Percentiles rank a stretch among this genome's conserved stretches.
Conservation (phyloP, 2,329 filamentous ascomycete genomes). For the Dactylellina cionopaga region DNA sequence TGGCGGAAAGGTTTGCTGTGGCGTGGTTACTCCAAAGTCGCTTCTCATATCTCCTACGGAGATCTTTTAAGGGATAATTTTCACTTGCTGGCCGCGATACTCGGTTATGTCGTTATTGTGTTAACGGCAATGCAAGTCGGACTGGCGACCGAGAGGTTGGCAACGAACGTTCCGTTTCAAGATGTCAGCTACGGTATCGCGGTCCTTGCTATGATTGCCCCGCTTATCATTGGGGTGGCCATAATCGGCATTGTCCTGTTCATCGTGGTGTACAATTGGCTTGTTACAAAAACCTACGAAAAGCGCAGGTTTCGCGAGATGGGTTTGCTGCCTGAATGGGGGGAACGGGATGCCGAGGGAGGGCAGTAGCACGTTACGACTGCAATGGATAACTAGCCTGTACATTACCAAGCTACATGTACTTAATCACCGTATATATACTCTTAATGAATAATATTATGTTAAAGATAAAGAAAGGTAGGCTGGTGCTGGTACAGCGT, state of each 20-base stretch:
- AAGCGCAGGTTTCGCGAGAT: conserved; percentile 36
- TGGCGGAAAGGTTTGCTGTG: conserved; percentile 56
- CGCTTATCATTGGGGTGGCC: conserved; percentile 30
- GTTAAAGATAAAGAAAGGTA: neutral
- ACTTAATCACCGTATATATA: neutral
- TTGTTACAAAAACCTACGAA: conserved; percentile 32
- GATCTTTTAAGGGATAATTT: conserved; percentile 63
- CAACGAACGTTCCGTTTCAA: conserved; percentile 52
- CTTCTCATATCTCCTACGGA: conserved; percentile 58
- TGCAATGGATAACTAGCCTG: neutral
- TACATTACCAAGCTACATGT: no score
- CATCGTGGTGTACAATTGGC: conserved; percentile 42
- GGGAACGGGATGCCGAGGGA: neutral
- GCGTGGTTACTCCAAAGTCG: conserved; percentile 56
- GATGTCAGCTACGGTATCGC: conserved; percentile 55
- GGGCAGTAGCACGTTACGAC: neutral
- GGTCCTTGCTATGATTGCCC: conserved; percentile 54
- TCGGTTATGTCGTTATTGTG: conserved; percentile 63
- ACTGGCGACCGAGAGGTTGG: conserved; percentile 60
- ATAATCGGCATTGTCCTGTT: conserved; percentile 32
- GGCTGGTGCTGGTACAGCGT: no score
- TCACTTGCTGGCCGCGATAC: conserved; percentile 60
- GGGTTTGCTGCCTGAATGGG: conserved; percentile 30
- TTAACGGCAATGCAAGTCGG: conserved; percentile 67
- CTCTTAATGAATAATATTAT: neutral